These are phyloP conservation scores for Trichophyton schoenleinii DNA, from an alignment of 2,329 filamentous ascomycete genomes.

Conservation along the genomic window DNA sequence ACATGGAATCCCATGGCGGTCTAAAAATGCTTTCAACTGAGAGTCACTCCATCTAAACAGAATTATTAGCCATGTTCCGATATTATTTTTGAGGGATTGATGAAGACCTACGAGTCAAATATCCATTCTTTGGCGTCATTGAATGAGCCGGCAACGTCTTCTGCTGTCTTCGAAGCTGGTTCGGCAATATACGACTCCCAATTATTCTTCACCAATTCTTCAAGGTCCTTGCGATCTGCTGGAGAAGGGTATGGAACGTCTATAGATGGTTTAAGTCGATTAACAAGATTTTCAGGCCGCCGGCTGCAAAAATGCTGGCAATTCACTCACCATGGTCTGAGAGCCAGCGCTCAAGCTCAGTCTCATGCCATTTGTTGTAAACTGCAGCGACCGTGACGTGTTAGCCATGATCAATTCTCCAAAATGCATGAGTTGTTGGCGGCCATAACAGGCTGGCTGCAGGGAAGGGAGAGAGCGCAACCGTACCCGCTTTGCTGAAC, in stretches of 20 bases:
- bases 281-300: not conserved
- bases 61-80: slow-evolving; percentile 24
- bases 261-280: slow-evolving; percentile 11
- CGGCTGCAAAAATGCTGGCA: not conserved
- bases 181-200: slow-evolving; percentile 69
- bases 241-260: slow-evolving; percentile 79
- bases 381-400: slow-evolving; percentile 39
- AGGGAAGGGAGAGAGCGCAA: not conserved
- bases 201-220: slow-evolving; percentile 75
- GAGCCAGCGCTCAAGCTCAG: slow-evolving; percentile 92
- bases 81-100: not conserved
- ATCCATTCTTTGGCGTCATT: slow-evolving; percentile 74
- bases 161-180: slow-evolving; percentile 64
- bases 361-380: slow-evolving; percentile 99
- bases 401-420: not conserved
- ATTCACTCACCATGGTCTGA: slow-evolving; percentile 54
- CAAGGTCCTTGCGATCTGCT: slow-evolving; percentile 87
- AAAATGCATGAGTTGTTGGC: not conserved
- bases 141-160: slow-evolving; percentile 61
- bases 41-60: slow-evolving; percentile 70
- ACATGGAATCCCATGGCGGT: slow-evolving; percentile 73
- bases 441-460: not conserved
- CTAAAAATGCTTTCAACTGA: slow-evolving; percentile 82
- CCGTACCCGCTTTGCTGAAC: slow-evolving; percentile 70
- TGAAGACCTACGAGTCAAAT: slow-evolving; percentile 54